Conservation (phyloP, 768 basidiomycete genomes). For the Pholiota microspora region DNA sequence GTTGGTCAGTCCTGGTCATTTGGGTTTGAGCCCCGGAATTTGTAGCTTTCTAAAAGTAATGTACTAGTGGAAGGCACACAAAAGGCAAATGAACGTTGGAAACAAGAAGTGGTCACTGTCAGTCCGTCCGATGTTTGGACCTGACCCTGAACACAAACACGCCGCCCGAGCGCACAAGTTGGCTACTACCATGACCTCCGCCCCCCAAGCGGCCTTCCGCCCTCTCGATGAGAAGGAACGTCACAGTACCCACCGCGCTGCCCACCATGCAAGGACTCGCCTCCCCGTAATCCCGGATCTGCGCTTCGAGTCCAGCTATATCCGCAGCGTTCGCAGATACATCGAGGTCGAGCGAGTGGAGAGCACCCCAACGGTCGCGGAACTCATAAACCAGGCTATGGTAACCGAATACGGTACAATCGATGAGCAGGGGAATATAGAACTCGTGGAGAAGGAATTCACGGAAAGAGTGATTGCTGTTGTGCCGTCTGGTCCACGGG, state of each 20-base stretch:
- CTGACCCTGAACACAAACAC: background rate
- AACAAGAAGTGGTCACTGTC: too few species aligned
- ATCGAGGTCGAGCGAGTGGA: slow-evolving; percentile 38
- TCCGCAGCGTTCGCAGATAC: slow-evolving; percentile 56
- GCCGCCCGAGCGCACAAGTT: background rate
- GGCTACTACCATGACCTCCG: slow-evolving; percentile 1
- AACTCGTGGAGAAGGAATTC: too few species aligned
- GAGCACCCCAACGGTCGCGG: background rate
- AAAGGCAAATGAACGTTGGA: too few species aligned
- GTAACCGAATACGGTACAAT: slow-evolving; percentile 24
- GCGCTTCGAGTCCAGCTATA: slow-evolving; percentile 72
- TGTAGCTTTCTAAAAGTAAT: too few species aligned
- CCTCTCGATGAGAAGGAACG: background rate
- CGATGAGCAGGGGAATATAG: background rate
- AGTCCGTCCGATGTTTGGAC: background rate
- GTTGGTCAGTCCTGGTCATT: too few species aligned
- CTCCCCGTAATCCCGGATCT: slow-evolving; percentile 69
- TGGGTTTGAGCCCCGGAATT: too few species aligned
- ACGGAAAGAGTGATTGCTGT: slow-evolving; percentile 7
- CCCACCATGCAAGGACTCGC: slow-evolving; percentile 26
- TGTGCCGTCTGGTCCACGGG: slow-evolving; percentile 14
- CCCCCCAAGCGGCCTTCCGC: background rate
- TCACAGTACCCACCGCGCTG: background rate
- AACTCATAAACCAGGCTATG: slow-evolving; percentile 18
- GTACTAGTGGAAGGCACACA: too few species aligned